A percentile compares a stretch with the other conserved stretches of the same genome.
These are phyloP conservation scores for Fraxinus pennsylvanica DNA, from an alignment of 257 asterid species.

Conservation along the genomic window DNA sequence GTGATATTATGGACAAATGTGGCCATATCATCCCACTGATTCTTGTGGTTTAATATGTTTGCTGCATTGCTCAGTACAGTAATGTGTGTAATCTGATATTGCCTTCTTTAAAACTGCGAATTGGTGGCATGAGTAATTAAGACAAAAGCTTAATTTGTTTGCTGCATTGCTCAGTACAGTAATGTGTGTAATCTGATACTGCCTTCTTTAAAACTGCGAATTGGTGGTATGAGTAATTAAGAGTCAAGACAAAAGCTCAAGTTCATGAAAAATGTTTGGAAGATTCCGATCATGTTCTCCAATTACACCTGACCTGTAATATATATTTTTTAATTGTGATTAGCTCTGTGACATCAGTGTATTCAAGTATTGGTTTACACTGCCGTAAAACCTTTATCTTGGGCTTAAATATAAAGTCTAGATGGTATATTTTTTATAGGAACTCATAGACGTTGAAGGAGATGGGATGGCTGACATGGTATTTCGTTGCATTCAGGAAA, in stretches of 20 bases:
- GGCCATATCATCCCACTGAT: slow-evolving; percentile 13
- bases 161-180: neutral
- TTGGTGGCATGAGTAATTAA: no score
- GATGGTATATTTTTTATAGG: slow-evolving; percentile 51
- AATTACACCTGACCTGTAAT: slow-evolving; percentile 17
- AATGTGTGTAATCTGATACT: neutral
- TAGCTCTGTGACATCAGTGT: neutral
- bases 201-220: neutral
- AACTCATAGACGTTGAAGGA: slow-evolving; percentile 97
- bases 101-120: neutral
- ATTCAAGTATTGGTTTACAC: slow-evolving; percentile 18
- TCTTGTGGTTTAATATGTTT: neutral
- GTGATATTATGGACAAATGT: slow-evolving; percentile 1
- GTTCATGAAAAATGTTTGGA: neutral
- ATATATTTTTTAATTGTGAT: neutral
- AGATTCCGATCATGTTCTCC: slow-evolving; percentile 2
- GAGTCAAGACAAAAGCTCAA: neutral
- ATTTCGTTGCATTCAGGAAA: slow-evolving; percentile 94
- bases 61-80: neutral
- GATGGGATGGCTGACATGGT: slow-evolving; percentile 99
- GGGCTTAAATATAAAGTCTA: slow-evolving; percentile 16
- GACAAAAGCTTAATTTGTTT: neutral
- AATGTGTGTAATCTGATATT: neutral
- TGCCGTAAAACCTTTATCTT: slow-evolving; percentile 22
- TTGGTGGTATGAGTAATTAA: neutral